phyloP scores from a whole-genome alignment of 495 filamentous ascomycete species.

The Penicillium lividum region DNA sequence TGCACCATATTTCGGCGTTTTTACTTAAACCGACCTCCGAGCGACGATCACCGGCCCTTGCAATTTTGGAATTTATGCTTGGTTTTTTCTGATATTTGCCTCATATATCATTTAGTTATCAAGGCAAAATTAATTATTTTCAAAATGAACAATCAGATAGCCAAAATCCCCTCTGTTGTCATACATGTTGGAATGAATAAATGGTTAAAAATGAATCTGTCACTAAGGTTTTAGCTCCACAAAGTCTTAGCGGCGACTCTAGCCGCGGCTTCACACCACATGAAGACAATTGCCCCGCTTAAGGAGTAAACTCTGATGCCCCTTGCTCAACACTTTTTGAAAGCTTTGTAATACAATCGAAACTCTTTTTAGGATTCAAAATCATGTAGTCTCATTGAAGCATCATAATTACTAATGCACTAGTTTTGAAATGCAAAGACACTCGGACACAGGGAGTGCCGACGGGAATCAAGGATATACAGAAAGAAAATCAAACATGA shows the following conservation, averaged over 20 bases:
- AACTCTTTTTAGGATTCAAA: not conserved
- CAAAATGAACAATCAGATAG: too few relatives aligned
- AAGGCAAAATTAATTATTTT: too few relatives aligned
- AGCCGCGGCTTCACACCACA: slow-evolving; percentile 25
- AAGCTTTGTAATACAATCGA: not conserved
- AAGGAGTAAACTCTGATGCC: not conserved
- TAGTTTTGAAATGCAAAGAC: slow-evolving; percentile 18
- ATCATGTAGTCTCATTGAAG: not conserved
- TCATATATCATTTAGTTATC: not conserved
- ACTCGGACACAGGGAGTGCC: slow-evolving; percentile 10
- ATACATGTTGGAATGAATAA: too few relatives aligned
- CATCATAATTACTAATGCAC: not conserved
- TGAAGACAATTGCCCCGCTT: not conserved
- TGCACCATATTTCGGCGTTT: slow-evolving; percentile 17
- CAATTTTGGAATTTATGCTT: not conserved
- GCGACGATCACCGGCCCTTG: slow-evolving; percentile 16
- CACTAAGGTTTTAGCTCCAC: not conserved
- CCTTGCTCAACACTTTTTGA: not conserved
- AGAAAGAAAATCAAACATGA: slow-evolving; percentile 7
- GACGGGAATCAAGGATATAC: slow-evolving; percentile 22
- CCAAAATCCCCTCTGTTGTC: too few relatives aligned
- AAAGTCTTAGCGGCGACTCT: not conserved
- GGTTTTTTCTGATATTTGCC: too few relatives aligned
- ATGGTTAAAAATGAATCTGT: not conserved
- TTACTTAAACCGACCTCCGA: slow-evolving; percentile 6